Evolutionary conservation across 345 rosid species (phyloP).

Genomic region (Tarenaya hassleriana): DNA sequence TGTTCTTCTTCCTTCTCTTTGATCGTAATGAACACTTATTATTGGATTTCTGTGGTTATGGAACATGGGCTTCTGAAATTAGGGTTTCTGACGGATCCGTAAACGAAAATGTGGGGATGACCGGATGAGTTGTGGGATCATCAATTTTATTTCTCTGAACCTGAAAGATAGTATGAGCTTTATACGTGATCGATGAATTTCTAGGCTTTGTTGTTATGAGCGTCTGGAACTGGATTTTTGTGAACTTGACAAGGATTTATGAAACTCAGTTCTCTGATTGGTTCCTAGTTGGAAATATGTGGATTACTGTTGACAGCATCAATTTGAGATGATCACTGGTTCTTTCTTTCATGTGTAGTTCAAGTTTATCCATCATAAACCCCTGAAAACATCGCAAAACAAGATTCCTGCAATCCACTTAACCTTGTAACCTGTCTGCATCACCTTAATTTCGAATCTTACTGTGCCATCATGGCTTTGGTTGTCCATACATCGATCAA

Average conservation of each 20-base stretch:
- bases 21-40: neutral
- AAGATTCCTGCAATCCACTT: too few species aligned
- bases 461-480: neutral
- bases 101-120: neutral
- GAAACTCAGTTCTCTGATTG: neutral
- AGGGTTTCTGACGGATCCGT: constrained; percentile 11
- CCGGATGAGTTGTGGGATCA: constrained; percentile 1
- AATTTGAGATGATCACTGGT: neutral
- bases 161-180: neutral
- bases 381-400: too few species aligned
- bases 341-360: too few species aligned
- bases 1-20: neutral
- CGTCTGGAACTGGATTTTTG: neutral
- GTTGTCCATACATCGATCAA: neutral
- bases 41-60: neutral
- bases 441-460: too few species aligned
- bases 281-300: neutral
- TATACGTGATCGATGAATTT: neutral
- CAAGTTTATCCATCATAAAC: too few species aligned
- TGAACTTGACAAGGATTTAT: neutral
- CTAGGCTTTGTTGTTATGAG: neutral
- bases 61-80: neutral
- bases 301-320: too few species aligned
- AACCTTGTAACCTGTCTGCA: too few species aligned
- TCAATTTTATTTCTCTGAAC: neutral